Evolutionary conservation across 495 filamentous ascomycete species (phyloP).

Genomic region (Glonium stellatum): DNA sequence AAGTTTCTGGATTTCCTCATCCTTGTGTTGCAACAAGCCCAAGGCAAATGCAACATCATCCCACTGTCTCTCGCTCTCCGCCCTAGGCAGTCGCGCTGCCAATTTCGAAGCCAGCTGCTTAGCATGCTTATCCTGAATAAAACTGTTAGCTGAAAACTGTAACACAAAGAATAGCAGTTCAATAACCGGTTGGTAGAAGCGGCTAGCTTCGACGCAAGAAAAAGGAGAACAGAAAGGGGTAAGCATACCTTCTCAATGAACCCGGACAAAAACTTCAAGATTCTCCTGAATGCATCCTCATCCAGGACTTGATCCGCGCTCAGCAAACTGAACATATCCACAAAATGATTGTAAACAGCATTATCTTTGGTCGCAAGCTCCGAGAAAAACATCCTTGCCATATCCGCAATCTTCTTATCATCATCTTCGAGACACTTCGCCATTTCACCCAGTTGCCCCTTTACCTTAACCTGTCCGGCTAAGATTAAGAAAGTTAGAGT

Average conservation of each 20-base stretch:
- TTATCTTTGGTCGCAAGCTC: slow-evolving; percentile 97
- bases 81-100: slow-evolving; percentile 75
- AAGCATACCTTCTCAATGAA: slow-evolving; percentile 90
- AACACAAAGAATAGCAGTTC: no score
- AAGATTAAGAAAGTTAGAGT: slow-evolving; percentile 96
- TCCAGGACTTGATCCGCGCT: slow-evolving; percentile 74
- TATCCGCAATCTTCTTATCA: slow-evolving; percentile 85
- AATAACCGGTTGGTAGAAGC: no score
- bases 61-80: slow-evolving; percentile 92
- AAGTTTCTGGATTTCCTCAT: slow-evolving; percentile 87
- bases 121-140: slow-evolving; percentile 83
- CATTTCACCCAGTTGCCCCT: slow-evolving; percentile 99
- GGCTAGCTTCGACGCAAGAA: no score
- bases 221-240: slow-evolving; percentile 1
- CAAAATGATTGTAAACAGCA: slow-evolving; percentile 98
- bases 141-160: neutral
- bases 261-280: slow-evolving; percentile 84
- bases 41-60: slow-evolving; percentile 91
- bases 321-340: slow-evolving; percentile 95
- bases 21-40: slow-evolving; percentile 87
- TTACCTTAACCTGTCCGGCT: slow-evolving; percentile 98
- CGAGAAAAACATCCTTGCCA: slow-evolving; percentile 97
- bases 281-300: slow-evolving; percentile 73
- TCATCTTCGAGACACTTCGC: slow-evolving; percentile 95
- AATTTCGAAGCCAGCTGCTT: slow-evolving; percentile 92